Base-by-base conservation (phyloP, 2,329 filamentous ascomycete genomes). In the Ophiostoma ulmi region DNA sequence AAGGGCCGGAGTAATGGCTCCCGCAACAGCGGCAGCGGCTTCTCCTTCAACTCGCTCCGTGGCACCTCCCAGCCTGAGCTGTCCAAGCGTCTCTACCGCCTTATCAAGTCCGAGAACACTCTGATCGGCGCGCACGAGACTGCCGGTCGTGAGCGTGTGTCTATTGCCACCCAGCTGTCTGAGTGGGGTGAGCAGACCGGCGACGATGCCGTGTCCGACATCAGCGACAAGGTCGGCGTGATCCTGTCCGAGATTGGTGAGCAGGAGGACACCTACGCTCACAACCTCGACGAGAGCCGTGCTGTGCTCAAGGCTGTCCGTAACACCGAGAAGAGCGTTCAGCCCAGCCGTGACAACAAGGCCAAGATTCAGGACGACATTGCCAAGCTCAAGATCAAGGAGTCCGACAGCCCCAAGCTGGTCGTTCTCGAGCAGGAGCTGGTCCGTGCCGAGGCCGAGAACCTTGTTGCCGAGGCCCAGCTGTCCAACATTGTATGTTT, bases 91-190 rank as follows among this genome's bases (percentile, higher is more conserved):
- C 88, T 99, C 69, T 96, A 90, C 85, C 91, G 90, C 76, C 86
- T 99, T 73, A 97, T 98, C 84, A 99, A 99, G 83, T 92, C 91
- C 68, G 91, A 96, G 81, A 98, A 97, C 84, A 89, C 91, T 78
- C 89, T 94, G 48, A 93, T 98, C 76, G 85, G 86, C 68, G 91
- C 92, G 67, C 91, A 97, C 81, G 93, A 97, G 82, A 83, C 88
- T 7, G 95, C 94, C 7, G 92, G 90, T 67, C 91, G 90, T 72
- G 94, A 97, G 83, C 91, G 93, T 71, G 82, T 92, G 72, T 88
- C 88, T 68, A 93, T 98, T 77, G 95, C 94, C 20, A 88, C 89
- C 13, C 94, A 98, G 82, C 87, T 99, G 64, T 97, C 93, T 8
- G 94, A 98, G 75, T 99, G 95, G 95, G 95, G 95, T 71, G 94